Evolutionary conservation across 2,329 filamentous ascomycete species (phyloP), one percentile per base, ranked within the genome.

Genomic region (Aspergillus sp.): DNA sequence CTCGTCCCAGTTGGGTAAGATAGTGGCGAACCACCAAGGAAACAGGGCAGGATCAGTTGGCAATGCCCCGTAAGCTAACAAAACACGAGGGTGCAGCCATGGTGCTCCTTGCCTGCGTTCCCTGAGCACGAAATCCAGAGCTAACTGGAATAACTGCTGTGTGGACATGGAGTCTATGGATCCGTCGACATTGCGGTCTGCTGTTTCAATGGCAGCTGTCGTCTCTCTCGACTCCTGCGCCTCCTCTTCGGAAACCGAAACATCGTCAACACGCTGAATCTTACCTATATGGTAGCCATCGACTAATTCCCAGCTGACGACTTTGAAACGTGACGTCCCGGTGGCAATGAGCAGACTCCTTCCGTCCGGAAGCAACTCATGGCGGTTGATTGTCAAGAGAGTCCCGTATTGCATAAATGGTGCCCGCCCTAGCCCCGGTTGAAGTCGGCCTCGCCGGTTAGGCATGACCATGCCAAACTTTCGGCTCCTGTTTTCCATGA

Each of bases 11-110:
- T 95, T 86, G 0, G 91, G 91, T 12, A 96, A 74, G 18, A 95
- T 86, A 67, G 86, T 90, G 9, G 89, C 92, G 64, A 96, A 89
- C 93, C 93, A 97, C 82, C 92, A 96, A 0, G 92, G 90, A 64
- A 96, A 95, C 1, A 85, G 72, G 3, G 87, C 87, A 1, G 91
- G 87, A 66, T 96, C 90, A 15, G 84, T 79, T 0, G 91, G 92
- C 18, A 88, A 88, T 57, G 89, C 85, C 12, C 92, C 92, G 63
- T 93, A 95, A 5, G 89, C 86, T 32, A 85, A 77, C 30, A 93
- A 77, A 34, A 93, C 87, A 8, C 88, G 84, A 41, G 86, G 82
- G 55, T 89, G 85, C 26, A 96, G 78, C 91, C 91, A 96, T 0
- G 84, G 83, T 0, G 87, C 89, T 57, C 87, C 89, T 53, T 85